Percentiles rank a stretch among this genome's conserved stretches.
These are phyloP conservation scores for Taphrina pruni DNA, from an alignment of 1,139 yeast genomes.

Conservation along the genomic window DNA sequence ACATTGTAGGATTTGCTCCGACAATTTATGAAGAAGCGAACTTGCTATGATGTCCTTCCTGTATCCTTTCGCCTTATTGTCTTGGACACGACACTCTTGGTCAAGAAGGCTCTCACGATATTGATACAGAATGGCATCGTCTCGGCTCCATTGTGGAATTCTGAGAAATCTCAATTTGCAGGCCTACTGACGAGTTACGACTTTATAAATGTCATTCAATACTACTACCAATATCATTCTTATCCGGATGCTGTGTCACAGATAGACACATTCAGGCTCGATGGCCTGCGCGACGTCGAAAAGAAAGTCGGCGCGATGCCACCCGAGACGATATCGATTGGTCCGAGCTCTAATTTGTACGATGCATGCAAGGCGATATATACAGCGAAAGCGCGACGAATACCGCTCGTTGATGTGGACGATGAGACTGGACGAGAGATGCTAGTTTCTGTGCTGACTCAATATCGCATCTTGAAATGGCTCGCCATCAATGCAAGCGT, in stretches of 20 bases:
- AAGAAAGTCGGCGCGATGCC: conserved; percentile 86
- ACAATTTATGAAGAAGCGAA: conserved; percentile 78
- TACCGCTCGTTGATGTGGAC: conserved; percentile 92
- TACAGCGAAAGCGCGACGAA: conserved; percentile 86
- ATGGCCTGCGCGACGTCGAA: conserved; percentile 77
- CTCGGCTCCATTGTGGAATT: conserved; percentile 96
- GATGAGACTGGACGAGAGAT: conserved; percentile 92
- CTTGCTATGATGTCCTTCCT: conserved; percentile 95
- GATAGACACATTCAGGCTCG: conserved; percentile 83
- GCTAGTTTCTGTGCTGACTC: conserved; percentile 85
- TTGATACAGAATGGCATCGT: conserved; percentile 88
- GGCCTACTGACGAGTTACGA: conserved; percentile 92
- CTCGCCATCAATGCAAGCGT: conserved; percentile 72
- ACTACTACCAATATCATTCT: conserved; percentile 72
- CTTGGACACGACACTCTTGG: conserved; percentile 86
- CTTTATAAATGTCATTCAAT: conserved; percentile 92
- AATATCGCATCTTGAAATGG: conserved; percentile 92
- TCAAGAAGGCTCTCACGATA: conserved; percentile 88
- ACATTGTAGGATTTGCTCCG: conserved; percentile 13
- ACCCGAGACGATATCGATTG: conserved; percentile 84
- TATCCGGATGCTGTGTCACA: conserved; percentile 84
- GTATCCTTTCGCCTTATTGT: conserved; percentile 93
- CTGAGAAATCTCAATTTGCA: conserved; percentile 85
- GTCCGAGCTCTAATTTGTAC: conserved; percentile 86
- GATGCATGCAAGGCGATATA: conserved; percentile 96